A percentile compares a stretch with the other conserved stretches of the same genome.
Evolutionary conservation across 768 basidiomycete genomes (phyloP).

Genomic region (Boletus rubropictus): DNA sequence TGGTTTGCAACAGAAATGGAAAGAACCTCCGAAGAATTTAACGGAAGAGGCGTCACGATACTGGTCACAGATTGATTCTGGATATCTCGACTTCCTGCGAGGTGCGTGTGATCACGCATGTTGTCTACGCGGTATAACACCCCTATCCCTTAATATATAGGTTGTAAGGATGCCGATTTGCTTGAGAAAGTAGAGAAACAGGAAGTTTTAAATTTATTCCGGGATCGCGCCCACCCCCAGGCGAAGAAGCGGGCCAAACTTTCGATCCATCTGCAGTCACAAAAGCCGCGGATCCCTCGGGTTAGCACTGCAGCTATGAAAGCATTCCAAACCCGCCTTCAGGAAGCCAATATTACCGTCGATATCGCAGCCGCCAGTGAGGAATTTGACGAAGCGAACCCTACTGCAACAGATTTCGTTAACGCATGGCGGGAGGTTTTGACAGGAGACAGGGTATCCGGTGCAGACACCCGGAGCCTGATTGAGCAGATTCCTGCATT

Average conservation of each 20-base stretch:
- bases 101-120: conserved; percentile 44
- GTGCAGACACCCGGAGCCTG: conserved; percentile 41
- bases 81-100: conserved; percentile 82
- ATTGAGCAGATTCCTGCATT: conserved; percentile 53
- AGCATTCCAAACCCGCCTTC: conserved; percentile 54
- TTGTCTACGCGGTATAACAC: not conserved
- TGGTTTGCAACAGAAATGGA: conserved; percentile 73
- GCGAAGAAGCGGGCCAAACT: conserved; percentile 72
- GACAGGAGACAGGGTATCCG: conserved; percentile 35
- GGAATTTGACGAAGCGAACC: conserved; percentile 49
- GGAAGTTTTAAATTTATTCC: conserved; percentile 70
- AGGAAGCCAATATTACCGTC: conserved; percentile 41
- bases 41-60: conserved; percentile 70
- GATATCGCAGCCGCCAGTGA: conserved; percentile 49
- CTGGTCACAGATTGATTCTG: conserved; percentile 65
- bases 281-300: conserved; percentile 52
- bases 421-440: conserved; percentile 53
- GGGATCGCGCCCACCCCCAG: conserved; percentile 59
- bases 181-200: conserved; percentile 64
- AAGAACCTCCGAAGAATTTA: conserved; percentile 86
- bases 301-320: conserved; percentile 60
- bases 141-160: conserved; percentile 36
- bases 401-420: conserved; percentile 53
- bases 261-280: conserved; percentile 75
- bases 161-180: conserved; percentile 61